These are phyloP conservation scores for Colletotrichum sp. DNA, from an alignment of 2,329 filamentous ascomycete species.

Conservation along the genomic window DNA sequence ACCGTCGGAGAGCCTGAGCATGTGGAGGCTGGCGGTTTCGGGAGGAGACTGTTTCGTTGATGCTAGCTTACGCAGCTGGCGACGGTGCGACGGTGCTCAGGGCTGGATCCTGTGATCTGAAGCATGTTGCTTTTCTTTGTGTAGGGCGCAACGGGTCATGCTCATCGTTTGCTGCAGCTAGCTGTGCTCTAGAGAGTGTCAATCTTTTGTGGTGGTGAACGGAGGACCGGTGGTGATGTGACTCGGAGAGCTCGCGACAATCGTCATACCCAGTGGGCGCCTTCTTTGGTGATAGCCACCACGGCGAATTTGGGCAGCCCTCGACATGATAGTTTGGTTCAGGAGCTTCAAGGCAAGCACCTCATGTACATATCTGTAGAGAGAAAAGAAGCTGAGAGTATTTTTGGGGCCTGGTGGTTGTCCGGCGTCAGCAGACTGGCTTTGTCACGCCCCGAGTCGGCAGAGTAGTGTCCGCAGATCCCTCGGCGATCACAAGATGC, in stretches of 20 bases:
- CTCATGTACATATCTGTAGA: not conserved
- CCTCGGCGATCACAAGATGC: not conserved
- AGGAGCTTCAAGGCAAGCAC: not conserved
- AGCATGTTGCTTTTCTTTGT: not conserved
- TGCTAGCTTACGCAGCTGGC: not conserved
- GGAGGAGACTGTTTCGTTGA: not conserved
- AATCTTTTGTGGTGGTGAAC: not conserved
- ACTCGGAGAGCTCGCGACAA: slow-evolving; percentile 13
- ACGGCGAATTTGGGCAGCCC: not conserved
- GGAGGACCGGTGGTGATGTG: not conserved
- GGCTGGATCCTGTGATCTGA: not conserved
- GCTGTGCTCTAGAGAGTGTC: not conserved
- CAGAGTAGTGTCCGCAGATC: slow-evolving; percentile 9
- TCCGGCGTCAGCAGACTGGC: slow-evolving; percentile 12
- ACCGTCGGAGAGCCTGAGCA: not conserved
- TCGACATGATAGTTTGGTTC: not conserved
- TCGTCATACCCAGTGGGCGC: not conserved
- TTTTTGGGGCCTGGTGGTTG: not conserved
- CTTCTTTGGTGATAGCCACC: not conserved
- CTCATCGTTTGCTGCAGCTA: not conserved
- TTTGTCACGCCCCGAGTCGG: slow-evolving; percentile 14
- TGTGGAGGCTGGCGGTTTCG: not conserved
- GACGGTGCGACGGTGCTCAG: not conserved
- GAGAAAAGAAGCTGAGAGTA: not conserved
- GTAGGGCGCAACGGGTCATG: not conserved